These are phyloP conservation scores for Puccinia triticina DNA, from an alignment of 1,284 basidiomycete species.

Conservation along the genomic window DNA sequence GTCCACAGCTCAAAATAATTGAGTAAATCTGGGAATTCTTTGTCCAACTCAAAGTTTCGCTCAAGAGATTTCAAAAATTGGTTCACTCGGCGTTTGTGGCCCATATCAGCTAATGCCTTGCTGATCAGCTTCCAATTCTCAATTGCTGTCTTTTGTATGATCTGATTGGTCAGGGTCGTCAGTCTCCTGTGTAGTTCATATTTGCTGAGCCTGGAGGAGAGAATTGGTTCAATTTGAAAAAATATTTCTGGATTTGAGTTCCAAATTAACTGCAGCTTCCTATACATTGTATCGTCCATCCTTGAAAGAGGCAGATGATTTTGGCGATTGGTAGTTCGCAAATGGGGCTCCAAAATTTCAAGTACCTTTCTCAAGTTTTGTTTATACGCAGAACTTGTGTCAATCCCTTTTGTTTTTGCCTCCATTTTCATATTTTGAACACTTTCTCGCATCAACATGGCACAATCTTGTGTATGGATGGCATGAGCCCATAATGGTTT, in stretches of 20 bases:
- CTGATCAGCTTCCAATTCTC: conserved; percentile 1
- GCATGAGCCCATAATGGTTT: not conserved
- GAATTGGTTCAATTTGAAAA: not conserved
- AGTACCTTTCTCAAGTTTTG: not conserved
- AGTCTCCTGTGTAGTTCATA: not conserved
- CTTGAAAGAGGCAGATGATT: not conserved
- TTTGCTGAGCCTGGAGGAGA: not conserved
- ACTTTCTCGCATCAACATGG: not conserved
- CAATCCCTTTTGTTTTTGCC: not conserved
- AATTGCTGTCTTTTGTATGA: conserved; percentile 14
- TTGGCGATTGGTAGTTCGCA: not conserved
- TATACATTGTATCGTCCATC: not conserved
- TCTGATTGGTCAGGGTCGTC: not conserved
- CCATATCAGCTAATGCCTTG: not conserved
- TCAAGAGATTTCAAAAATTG: not conserved
- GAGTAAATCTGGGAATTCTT: not conserved
- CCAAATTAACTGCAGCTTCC: not conserved
- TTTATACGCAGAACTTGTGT: not conserved
- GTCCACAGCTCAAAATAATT: not conserved
- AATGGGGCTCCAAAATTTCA: not conserved
- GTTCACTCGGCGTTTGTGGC: not conserved
- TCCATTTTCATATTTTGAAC: not conserved
- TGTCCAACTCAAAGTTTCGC: not conserved
- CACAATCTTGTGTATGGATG: not conserved
- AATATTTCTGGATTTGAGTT: not conserved